phyloP scores from a whole-genome alignment of 2,329 filamentous ascomycete genomes.

The Colletotrichum somersetense region DNA sequence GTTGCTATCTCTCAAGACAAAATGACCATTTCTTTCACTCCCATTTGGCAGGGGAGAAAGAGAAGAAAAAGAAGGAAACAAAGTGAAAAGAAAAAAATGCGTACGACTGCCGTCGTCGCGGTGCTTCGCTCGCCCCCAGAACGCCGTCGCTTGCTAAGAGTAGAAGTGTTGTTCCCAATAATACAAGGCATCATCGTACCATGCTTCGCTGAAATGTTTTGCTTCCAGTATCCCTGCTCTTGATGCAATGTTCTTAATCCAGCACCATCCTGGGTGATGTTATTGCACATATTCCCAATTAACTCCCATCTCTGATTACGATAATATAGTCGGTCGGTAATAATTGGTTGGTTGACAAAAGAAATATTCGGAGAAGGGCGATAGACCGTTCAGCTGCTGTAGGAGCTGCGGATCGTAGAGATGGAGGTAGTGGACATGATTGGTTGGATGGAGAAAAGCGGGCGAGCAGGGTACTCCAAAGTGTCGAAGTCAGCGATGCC shows the following conservation, averaged over 20 bases:
- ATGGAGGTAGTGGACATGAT: conserved; percentile 35
- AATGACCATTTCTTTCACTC: neutral
- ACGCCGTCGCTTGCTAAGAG: conserved; percentile 37
- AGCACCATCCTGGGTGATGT: conserved; percentile 30
- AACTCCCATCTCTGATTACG: conserved; percentile 22
- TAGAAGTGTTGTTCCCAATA: conserved; percentile 2
- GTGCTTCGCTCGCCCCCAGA: conserved; percentile 14
- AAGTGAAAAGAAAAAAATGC: neutral
- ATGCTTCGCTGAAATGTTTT: conserved; percentile 18
- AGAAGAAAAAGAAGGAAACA: neutral
- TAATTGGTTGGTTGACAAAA: neutral
- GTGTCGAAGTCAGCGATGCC: conserved; percentile 55
- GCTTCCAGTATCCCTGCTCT: neutral
- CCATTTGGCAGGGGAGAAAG: neutral
- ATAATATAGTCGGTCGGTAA: neutral
- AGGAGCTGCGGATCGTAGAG: conserved; percentile 36
- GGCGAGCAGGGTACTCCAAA: conserved; percentile 19
- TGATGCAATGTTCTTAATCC: neutral
- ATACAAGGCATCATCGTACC: conserved; percentile 31
- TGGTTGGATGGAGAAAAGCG: conserved; percentile 37
- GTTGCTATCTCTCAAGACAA: neutral
- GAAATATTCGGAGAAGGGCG: neutral
- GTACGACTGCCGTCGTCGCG: conserved; percentile 26
- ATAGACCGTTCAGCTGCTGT: conserved; percentile 7
- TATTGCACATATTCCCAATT: conserved; percentile 26